Conservation (phyloP, 768 basidiomycete genomes). For the Amanita rubescens region DNA sequence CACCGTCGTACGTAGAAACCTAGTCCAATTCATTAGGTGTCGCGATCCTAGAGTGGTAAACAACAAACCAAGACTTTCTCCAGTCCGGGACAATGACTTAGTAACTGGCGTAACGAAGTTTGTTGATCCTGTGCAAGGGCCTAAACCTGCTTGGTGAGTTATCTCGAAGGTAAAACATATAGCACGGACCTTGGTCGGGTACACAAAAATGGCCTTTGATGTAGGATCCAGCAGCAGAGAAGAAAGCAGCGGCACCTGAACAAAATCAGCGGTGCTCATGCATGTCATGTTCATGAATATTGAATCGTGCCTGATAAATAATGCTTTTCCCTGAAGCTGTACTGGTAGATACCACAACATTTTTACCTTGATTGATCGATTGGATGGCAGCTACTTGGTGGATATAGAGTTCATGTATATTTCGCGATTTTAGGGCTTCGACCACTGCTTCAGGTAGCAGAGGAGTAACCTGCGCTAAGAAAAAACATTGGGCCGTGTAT, state of each 20-base stretch:
- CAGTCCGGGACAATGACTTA: conserved; percentile 54
- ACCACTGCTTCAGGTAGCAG: conserved; percentile 51
- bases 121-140: conserved; percentile 88
- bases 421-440: conserved; percentile 51
- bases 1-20: conserved; percentile 83
- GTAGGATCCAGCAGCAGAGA: conserved; percentile 53
- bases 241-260: conserved; percentile 62
- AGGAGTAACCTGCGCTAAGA: conserved; percentile 39
- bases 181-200: conserved; percentile 72
- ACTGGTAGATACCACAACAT: conserved; percentile 85
- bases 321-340: conserved; percentile 89
- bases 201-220: conserved; percentile 76
- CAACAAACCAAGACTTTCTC: conserved; percentile 44
- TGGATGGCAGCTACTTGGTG: conserved; percentile 70
- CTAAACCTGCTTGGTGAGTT: conserved; percentile 25
- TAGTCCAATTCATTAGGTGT: conserved; percentile 14
- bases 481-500: neutral
- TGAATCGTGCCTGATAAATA: conserved; percentile 70
- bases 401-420: conserved; percentile 58
- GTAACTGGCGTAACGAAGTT: conserved; percentile 57
- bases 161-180: neutral
- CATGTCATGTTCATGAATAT: neutral
- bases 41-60: neutral
- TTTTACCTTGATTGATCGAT: conserved; percentile 44
- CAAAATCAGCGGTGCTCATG: neutral